Evolutionary conservation across 192 early-diverging fungal genomes (phyloP), one percentile per base, ranked within the genome.

Genomic region (Chytriomyces sp.): DNA sequence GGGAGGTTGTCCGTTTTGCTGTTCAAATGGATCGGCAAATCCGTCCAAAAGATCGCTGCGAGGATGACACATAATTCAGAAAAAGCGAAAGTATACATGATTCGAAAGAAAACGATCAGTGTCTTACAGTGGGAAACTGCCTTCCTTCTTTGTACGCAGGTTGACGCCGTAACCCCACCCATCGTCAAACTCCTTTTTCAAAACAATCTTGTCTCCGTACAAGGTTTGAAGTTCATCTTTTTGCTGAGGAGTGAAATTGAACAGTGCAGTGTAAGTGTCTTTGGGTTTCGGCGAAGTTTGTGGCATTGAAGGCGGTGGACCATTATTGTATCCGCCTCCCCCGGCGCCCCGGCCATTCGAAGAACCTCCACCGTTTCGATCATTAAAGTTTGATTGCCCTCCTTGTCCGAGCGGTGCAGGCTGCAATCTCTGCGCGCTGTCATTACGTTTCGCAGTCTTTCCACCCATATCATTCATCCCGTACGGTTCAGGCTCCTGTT

Each of bases 21-120:
- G n/a, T 53, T 2, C 9, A 45, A 68, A 68, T 7, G 66, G 66
- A 68, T 68, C 45, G 66, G 16, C 66, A 68, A 68, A 45, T 18
- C 71, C 60, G 6, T 73, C 71, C 6, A 73, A 24, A 24, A 73
- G 71, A 44, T 73, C 71, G 6, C 60, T 73, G 24, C 71, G 20
- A 64, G 10, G 8, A 64, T 64, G 8, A 35, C 13, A 26, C n/a
- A 6, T 23, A 28, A 18, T 64, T 28, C 23, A 64, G 7, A 8
- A 23, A 64, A 23, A n/a, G n/a, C n/a, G n/a, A n/a, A n/a, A 57
- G n/a, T 11, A 57, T n/a, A 57, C 53, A 57, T 11, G 10, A 9
- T 11, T 11, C 9, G n/a, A 64, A 64, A 64, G 28, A 64, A 64
- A 64, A 64, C 13, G 9, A 13, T 16, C 18, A n/a, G n/a, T n/a